These are phyloP conservation scores for Hansfordia pulvinata DNA, from an alignment of 2,329 filamentous ascomycete genomes.

Conservation along the genomic window DNA sequence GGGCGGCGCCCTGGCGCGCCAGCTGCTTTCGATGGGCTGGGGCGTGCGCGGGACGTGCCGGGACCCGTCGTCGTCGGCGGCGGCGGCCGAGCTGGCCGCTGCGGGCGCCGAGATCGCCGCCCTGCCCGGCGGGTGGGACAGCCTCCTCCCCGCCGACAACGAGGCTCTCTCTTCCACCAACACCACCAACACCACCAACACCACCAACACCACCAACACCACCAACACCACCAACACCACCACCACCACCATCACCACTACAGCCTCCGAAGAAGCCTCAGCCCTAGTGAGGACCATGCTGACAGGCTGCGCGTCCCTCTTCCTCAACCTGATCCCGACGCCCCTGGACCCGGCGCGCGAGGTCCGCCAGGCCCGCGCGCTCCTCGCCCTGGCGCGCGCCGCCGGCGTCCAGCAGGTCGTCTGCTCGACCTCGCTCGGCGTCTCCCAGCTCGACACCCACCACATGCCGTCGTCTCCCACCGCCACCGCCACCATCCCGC, in stretches of 20 bases:
- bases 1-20: conserved; percentile 20
- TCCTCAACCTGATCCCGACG: conserved; percentile 19
- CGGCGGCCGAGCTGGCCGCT: conserved; percentile 13
- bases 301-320: conserved; percentile 16
- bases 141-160: too few relatives aligned
- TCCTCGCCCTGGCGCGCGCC: conserved; percentile 22
- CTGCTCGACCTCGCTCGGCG: conserved; percentile 20
- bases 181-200: too few relatives aligned
- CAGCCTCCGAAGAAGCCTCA: conserved; percentile 15
- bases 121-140: conserved; percentile 20
- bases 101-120: conserved; percentile 19
- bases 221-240: too few relatives aligned
- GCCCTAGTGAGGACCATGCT: too few relatives aligned
- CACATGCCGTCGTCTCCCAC: conserved; percentile 12
- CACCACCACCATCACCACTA: too few relatives aligned
- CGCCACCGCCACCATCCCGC: conserved; percentile 15
- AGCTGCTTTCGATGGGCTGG: conserved; percentile 16
- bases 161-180: too few relatives aligned
- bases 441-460: conserved; percentile 15
- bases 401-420: conserved; percentile 22
- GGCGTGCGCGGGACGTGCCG: conserved; percentile 19
- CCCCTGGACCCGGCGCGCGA: conserved; percentile 17
- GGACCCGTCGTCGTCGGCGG: conserved; percentile 13
- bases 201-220: too few relatives aligned
- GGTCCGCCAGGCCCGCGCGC: conserved; percentile 13